Conservation (phyloP, 306 rosid species). For the Vachellia collinsii region DNA sequence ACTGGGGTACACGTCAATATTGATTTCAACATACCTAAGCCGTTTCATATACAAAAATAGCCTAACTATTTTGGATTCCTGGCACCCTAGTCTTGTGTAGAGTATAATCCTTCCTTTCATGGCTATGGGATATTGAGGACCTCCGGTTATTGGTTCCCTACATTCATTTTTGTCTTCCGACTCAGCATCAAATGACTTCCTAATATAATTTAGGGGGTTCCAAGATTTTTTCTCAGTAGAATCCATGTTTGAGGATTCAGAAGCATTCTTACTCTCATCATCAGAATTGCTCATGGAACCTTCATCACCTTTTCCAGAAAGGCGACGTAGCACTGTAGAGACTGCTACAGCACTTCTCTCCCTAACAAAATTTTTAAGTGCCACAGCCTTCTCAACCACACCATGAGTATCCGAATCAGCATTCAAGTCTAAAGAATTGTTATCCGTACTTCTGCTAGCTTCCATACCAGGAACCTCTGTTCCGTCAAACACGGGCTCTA, state of each 20-base stretch:
- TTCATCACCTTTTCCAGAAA: slow-evolving; percentile 61
- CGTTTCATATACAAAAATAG: slow-evolving; percentile 58
- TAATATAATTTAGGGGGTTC: slow-evolving; percentile 65
- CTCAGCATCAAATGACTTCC: slow-evolving; percentile 44
- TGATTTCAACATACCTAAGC: slow-evolving; percentile 76
- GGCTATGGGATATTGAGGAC: slow-evolving; percentile 41
- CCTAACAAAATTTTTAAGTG: slow-evolving; percentile 71
- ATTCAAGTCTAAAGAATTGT: slow-evolving; percentile 39
- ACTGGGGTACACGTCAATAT: slow-evolving; percentile 69
- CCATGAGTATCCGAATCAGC: slow-evolving; percentile 48
- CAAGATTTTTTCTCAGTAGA: slow-evolving; percentile 51
- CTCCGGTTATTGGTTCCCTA: slow-evolving; percentile 43
- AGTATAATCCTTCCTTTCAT: slow-evolving; percentile 72
- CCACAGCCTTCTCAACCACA: slow-evolving; percentile 63
- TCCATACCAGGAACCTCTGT: slow-evolving; percentile 54
- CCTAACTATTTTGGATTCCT: slow-evolving; percentile 66
- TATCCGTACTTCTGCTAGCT: slow-evolving; percentile 45
- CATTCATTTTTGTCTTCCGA: slow-evolving; percentile 40
- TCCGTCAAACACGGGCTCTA: slow-evolving; percentile 66
- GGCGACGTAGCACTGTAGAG: slow-evolving; percentile 58
- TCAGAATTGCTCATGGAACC: slow-evolving; percentile 17
- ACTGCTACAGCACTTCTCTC: slow-evolving; percentile 64
- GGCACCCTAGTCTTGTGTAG: slow-evolving; percentile 76
- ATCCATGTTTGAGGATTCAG: slow-evolving; percentile 45
- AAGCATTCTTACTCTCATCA: slow-evolving; percentile 39